Percentiles rank a stretch among this genome's conserved stretches.
These are phyloP conservation scores for Xylaria venustula DNA, from an alignment of 495 filamentous ascomycete species.

Conservation along the genomic window DNA sequence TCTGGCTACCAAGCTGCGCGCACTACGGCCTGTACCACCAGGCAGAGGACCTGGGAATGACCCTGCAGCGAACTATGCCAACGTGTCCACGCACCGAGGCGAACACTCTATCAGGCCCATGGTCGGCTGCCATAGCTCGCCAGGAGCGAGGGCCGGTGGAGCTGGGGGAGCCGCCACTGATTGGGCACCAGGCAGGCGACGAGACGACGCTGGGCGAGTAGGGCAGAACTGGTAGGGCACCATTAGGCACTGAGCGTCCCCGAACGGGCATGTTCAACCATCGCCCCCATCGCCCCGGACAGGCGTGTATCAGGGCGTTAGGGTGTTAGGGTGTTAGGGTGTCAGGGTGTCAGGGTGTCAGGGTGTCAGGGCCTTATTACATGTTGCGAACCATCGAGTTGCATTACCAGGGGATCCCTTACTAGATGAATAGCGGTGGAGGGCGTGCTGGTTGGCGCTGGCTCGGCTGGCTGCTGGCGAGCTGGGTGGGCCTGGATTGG, in stretches of 20 bases:
- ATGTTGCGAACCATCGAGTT: conserved; percentile 9
- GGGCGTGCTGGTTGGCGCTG: background rate
- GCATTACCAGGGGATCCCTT: conserved; percentile 22
- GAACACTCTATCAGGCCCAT: conserved; percentile 8
- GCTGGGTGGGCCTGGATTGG: conserved; percentile 31
- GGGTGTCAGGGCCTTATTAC: conserved; percentile 27
- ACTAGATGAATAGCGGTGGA: conserved; percentile 29
- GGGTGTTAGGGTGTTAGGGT: too few species aligned
- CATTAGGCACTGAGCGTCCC: conserved; percentile 32
- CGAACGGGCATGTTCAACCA: conserved; percentile 13
- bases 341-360: too few species aligned
- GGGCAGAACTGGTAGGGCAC: too few species aligned
- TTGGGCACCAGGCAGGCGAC: conserved; percentile 21
- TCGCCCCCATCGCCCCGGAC: too few species aligned
- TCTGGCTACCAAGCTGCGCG: conserved; percentile 16
- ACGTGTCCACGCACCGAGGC: conserved; percentile 16
- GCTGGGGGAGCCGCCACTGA: background rate
- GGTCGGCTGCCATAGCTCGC: background rate
- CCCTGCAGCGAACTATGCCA: conserved; percentile 17
- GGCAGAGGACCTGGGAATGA: conserved; percentile 8
- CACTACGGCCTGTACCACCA: background rate
- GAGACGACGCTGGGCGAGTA: conserved; percentile 18
- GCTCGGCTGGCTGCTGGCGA: conserved; percentile 8
- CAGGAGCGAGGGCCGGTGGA: background rate
- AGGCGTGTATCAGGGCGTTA: too few species aligned